Evolutionary conservation across 2,329 filamentous ascomycete genomes (phyloP).

Genomic region (Scolecobasidium constrictum): DNA sequence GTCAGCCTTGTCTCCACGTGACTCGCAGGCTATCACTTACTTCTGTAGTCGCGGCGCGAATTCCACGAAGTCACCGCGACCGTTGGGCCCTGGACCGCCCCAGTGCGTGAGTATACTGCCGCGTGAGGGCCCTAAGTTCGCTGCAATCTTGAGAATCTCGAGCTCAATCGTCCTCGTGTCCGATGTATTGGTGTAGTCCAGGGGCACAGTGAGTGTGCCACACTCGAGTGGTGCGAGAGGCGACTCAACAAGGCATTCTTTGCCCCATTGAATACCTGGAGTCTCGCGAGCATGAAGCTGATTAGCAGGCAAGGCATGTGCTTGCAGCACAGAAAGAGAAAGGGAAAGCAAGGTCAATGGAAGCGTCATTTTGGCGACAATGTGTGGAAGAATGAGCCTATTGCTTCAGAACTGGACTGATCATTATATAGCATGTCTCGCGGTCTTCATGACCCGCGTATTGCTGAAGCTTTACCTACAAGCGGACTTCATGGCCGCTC

Average conservation of each 20-base stretch:
- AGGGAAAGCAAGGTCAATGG: no score
- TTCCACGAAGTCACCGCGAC: conserved; percentile 7
- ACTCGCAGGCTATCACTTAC: conserved; percentile 2
- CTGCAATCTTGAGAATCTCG: conserved; percentile 12
- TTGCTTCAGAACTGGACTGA: no score
- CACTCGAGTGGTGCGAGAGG: background rate
- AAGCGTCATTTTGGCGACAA: no score
- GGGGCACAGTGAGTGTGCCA: background rate
- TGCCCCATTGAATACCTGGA: background rate
- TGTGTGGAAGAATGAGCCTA: no score
- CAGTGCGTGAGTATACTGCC: conserved; percentile 17
- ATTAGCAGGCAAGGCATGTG: no score
- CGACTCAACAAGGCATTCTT: background rate
- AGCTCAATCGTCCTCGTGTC: conserved; percentile 11
- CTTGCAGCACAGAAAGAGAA: no score
- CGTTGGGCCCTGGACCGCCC: conserved; percentile 16
- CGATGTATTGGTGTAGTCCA: background rate
- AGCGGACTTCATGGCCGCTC: no score
- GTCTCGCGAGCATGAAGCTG: no score
- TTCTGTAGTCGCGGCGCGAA: conserved; percentile 4
- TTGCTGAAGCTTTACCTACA: no score
- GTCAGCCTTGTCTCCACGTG: no score
- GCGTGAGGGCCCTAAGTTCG: conserved; percentile 12
- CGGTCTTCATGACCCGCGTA: no score
- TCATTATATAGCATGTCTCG: no score